phyloP scores from a whole-genome alignment of 2,329 filamentous ascomycete species.

The Aureobasidium uvarum region DNA sequence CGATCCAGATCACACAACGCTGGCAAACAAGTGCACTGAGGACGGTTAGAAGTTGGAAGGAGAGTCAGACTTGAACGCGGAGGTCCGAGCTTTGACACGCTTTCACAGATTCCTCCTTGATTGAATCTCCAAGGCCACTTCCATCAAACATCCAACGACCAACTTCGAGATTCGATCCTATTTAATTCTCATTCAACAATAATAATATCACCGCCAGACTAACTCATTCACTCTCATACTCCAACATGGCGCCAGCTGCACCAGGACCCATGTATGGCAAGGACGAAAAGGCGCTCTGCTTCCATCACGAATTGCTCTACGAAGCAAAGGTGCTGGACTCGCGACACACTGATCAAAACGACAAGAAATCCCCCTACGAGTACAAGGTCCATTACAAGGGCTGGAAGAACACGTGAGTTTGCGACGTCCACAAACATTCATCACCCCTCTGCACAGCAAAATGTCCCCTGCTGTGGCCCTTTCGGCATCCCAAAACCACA shows the following conservation, averaged over 20 bases:
- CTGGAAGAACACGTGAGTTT: conserved; percentile 90
- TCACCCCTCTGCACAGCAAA: not conserved
- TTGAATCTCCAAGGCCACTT: conserved; percentile 20
- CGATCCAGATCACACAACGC: not conserved
- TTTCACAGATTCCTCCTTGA: conserved; percentile 25
- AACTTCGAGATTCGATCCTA: not conserved
- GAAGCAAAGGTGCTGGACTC: conserved; percentile 93
- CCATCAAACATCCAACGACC: conserved; percentile 12
- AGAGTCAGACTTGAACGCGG: conserved; percentile 18
- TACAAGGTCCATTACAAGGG: conserved; percentile 99
- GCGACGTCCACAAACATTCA: not conserved
- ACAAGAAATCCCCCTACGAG: conserved; percentile 72
- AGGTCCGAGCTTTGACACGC: conserved; percentile 22
- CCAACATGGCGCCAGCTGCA: conserved; percentile 59
- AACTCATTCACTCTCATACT: not conserved
- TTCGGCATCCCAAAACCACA: not conserved
- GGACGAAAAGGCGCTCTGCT: conserved; percentile 93
- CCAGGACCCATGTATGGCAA: conserved; percentile 59
- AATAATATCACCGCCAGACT: not conserved
- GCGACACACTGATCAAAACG: conserved; percentile 58
- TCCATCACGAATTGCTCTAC: conserved; percentile 95
- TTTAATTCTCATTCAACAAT: not conserved
- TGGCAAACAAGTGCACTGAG: not conserved
- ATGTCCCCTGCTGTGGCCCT: not conserved
- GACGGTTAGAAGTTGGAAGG: not conserved